A percentile compares a stretch with the other conserved stretches of the same genome.
These are phyloP conservation scores for Daldinia sp. DNA, from an alignment of 2,329 filamentous ascomycete genomes.

Conservation along the genomic window DNA sequence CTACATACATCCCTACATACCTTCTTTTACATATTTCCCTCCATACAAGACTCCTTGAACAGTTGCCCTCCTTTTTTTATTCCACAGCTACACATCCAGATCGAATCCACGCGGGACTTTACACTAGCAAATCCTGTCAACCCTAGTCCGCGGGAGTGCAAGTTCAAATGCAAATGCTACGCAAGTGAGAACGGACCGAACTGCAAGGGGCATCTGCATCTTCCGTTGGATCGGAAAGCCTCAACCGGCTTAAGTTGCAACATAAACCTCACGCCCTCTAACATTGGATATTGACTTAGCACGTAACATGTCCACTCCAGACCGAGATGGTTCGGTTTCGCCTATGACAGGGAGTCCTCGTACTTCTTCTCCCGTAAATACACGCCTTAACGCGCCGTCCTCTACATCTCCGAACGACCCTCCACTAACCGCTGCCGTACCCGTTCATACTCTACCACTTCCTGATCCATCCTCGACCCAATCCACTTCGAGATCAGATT, in stretches of 20 bases:
- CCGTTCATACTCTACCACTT: slow-evolving; percentile 38
- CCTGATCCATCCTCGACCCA: slow-evolving; percentile 45
- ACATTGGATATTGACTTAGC: slow-evolving; percentile 5
- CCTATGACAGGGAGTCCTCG: slow-evolving; percentile 52
- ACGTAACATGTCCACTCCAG: slow-evolving; percentile 44
- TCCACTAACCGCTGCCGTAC: slow-evolving; percentile 42
- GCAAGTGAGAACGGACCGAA: slow-evolving; percentile 20
- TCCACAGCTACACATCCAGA: background rate
- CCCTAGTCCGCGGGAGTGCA: background rate
- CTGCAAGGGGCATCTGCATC: slow-evolving; percentile 24
- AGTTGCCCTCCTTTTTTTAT: slow-evolving; percentile 1
- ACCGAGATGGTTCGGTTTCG: slow-evolving; percentile 53
- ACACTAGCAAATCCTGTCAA: slow-evolving; percentile 2
- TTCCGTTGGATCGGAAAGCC: slow-evolving; percentile 18
- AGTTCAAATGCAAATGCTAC: slow-evolving; percentile 27
- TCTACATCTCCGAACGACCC: slow-evolving; percentile 45
- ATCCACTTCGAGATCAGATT: slow-evolving; percentile 30
- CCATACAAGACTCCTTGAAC: background rate
- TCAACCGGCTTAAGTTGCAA: slow-evolving; percentile 19
- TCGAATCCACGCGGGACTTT: slow-evolving; percentile 1
- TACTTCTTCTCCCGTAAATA: slow-evolving; percentile 44
- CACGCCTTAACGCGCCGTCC: slow-evolving; percentile 44
- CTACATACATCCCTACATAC: background rate
- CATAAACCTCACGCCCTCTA: slow-evolving; percentile 8
- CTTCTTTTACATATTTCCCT: background rate